Conservation (phyloP, 352 stramenopile genomes). For the Peronosclerospora sorghi region DNA sequence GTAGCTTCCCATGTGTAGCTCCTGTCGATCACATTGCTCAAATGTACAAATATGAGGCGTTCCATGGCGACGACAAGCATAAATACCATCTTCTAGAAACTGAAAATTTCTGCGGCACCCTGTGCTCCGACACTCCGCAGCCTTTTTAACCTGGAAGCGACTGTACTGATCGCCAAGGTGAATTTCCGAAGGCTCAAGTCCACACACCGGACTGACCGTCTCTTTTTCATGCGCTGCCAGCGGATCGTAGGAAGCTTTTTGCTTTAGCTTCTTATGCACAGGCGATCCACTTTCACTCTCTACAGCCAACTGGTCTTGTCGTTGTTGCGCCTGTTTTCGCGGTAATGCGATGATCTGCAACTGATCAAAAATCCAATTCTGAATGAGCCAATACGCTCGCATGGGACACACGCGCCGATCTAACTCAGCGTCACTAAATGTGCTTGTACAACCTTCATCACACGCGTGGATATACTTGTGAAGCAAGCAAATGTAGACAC, state of each 20-base stretch:
- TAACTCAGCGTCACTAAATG: conserved; percentile 39
- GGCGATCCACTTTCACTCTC: conserved; percentile 11
- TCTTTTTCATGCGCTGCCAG: neutral
- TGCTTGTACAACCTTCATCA: conserved; percentile 61
- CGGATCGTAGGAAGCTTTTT: conserved; percentile 1
- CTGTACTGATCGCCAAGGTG: conserved; percentile 46
- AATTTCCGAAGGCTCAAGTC: conserved; percentile 40
- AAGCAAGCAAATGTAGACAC: conserved; percentile 65
- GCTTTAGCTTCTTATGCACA: conserved; percentile 7
- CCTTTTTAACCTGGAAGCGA: conserved; percentile 39
- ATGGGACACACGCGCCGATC: conserved; percentile 59
- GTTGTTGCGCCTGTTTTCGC: conserved; percentile 8
- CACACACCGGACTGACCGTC: conserved; percentile 5
- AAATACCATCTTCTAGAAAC: conserved; percentile 67
- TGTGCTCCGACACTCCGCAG: conserved; percentile 25
- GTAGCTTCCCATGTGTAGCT: conserved; percentile 41
- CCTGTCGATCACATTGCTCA: conserved; percentile 53
- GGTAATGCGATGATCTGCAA: conserved; percentile 22
- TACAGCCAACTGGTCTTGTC: neutral
- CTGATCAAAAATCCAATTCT: conserved; percentile 73
- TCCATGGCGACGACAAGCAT: conserved; percentile 50
- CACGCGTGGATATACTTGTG: conserved; percentile 80
- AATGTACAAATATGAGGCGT: conserved; percentile 68
- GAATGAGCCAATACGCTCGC: conserved; percentile 65
- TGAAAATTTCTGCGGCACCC: conserved; percentile 37